These are phyloP conservation scores for Oxytropis ochrocephala DNA, from an alignment of 306 rosid species.

Conservation along the genomic window DNA sequence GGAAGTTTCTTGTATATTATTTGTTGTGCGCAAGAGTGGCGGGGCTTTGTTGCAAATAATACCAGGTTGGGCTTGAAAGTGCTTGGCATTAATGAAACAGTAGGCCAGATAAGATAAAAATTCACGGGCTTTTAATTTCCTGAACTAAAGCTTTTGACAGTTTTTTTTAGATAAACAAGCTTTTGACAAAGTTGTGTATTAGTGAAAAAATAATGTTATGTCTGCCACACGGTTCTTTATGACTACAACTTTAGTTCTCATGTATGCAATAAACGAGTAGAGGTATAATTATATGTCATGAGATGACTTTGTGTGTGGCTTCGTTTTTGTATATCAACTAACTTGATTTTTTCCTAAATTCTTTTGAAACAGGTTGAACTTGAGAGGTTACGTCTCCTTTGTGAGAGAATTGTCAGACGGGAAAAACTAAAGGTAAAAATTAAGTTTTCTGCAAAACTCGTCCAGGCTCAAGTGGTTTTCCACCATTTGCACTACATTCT, in stretches of 20 bases:
- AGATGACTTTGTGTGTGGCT: background rate
- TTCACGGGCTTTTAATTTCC: background rate
- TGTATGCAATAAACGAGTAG: background rate
- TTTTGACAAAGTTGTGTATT: background rate
- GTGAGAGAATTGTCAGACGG: constrained; percentile 92
- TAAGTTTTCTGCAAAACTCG: background rate
- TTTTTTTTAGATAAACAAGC: too few relatives aligned
- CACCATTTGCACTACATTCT: background rate
- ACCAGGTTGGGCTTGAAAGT: background rate
- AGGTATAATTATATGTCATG: background rate
- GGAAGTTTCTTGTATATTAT: background rate
- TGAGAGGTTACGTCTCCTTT: constrained; percentile 90
- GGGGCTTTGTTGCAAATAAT: background rate
- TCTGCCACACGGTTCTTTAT: background rate
- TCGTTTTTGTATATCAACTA: background rate
- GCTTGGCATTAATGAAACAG: background rate
- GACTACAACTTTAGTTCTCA: background rate
- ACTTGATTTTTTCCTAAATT: constrained; percentile 9
- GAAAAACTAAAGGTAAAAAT: constrained; percentile 81
- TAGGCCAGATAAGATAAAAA: background rate
- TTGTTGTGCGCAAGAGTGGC: background rate
- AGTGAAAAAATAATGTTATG: background rate
- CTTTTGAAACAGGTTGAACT: constrained; percentile 73
- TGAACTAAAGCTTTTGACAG: background rate
- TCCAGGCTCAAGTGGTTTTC: background rate